Evolutionary conservation across 129 eudicot species (phyloP).

Genomic region (Saposhnikovia divaricata): DNA sequence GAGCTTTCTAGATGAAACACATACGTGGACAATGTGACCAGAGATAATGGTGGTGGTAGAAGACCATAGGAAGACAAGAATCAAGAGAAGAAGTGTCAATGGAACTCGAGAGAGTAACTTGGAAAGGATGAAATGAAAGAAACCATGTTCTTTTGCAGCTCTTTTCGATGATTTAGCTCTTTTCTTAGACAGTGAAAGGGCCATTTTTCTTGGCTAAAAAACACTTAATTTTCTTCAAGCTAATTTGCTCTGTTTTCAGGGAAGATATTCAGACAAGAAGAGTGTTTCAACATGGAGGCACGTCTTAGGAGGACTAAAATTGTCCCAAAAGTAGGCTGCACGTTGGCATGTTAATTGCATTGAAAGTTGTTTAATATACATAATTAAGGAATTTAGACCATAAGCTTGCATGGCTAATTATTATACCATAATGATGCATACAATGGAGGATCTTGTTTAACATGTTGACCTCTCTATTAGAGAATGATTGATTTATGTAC

Average conservation of each 20-base stretch:
- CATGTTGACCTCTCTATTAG: background rate
- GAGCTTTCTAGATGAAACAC: constrained; percentile 75
- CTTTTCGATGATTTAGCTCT: constrained; percentile 36
- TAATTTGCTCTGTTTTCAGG: background rate
- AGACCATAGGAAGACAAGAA: constrained; percentile 60
- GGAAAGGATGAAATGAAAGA: constrained; percentile 23
- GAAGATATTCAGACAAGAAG: background rate
- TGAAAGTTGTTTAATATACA: background rate
- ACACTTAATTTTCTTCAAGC: too few relatives aligned
- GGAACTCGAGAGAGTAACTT: constrained; percentile 48
- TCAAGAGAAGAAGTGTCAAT: constrained; percentile 43
- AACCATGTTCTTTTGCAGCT: constrained; percentile 24
- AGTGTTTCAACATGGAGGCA: background rate
- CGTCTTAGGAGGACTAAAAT: background rate
- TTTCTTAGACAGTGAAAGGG: constrained; percentile 35
- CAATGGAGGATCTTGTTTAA: background rate
- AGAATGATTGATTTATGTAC: background rate
- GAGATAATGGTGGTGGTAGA: constrained; percentile 63
- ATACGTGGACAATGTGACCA: constrained; percentile 64
- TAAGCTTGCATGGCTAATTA: background rate
- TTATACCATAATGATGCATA: background rate
- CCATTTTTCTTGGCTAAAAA: background rate
- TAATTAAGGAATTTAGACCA: background rate
- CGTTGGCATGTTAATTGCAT: constrained; percentile 11
- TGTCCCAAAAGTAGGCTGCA: background rate